Percentiles rank a stretch among this genome's conserved stretches.
Conservation (phyloP, 768 basidiomycete species). For the Mycena vitilis region DNA sequence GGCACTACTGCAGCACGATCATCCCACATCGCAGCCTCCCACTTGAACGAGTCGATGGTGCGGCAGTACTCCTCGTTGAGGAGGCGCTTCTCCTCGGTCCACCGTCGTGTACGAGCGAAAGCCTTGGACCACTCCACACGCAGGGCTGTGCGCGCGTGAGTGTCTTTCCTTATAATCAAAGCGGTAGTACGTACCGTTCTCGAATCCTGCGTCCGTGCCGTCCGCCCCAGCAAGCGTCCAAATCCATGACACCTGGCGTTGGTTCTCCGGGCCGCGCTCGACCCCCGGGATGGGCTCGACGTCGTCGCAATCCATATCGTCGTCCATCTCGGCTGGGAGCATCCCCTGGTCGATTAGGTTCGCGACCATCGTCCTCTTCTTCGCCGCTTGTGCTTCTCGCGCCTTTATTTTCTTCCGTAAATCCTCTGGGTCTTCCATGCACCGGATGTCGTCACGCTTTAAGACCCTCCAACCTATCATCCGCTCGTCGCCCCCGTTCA, state of each 20-base stretch:
- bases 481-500: neutral
- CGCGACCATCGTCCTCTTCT: no score
- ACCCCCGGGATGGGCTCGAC: no score
- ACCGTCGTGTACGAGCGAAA: neutral
- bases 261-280: neutral
- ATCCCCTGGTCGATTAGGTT: no score
- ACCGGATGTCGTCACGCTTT: neutral
- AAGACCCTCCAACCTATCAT: neutral
- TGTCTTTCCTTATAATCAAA: no score
- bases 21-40: no score
- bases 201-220: neutral
- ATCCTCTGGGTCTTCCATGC: neutral
- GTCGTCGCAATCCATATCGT: no score
- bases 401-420: neutral
- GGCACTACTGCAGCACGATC: no score
- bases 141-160: conserved; percentile 2
- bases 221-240: neutral
- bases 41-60: no score
- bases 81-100: neutral
- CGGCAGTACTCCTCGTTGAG: no score
- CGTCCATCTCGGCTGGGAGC: no score
- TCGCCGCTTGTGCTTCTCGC: neutral
- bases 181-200: neutral
- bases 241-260: neutral
- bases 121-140: neutral